phyloP scores from a whole-genome alignment of 345 rosid genomes.

The Dovyalis caffra region DNA sequence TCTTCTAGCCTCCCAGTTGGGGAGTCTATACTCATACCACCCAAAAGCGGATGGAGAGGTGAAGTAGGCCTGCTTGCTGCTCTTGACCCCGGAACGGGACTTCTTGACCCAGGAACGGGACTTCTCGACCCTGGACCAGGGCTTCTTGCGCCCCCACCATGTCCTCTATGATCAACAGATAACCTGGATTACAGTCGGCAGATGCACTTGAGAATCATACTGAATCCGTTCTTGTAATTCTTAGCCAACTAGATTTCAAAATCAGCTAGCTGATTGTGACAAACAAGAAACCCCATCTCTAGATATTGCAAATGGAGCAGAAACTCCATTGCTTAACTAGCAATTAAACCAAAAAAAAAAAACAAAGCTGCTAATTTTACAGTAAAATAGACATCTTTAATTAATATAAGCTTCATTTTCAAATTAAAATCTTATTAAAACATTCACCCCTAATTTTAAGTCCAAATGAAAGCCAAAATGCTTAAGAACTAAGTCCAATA shows the following conservation, averaged over 20 bases:
- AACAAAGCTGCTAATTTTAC: background rate
- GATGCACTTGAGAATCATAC: constrained; percentile 12
- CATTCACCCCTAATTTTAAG: background rate
- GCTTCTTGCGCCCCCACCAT: constrained; percentile 35
- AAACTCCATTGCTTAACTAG: background rate
- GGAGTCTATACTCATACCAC: constrained; percentile 56
- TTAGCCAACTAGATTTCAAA: background rate
- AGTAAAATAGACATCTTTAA: background rate
- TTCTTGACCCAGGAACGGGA: constrained; percentile 29
- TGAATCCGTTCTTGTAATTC: background rate
- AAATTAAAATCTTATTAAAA: background rate
- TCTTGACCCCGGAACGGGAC: constrained; percentile 44
- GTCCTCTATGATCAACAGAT: constrained; percentile 44
- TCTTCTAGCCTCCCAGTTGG: constrained; percentile 59
- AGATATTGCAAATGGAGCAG: background rate
- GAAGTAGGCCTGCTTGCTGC: constrained; percentile 71
- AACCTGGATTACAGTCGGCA: constrained; percentile 20
- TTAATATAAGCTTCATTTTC: background rate
- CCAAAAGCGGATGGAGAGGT: constrained; percentile 60
- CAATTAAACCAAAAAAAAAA: background rate
- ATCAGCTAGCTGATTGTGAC: background rate
- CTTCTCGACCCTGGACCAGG: constrained; percentile 28
- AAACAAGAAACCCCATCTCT: background rate
- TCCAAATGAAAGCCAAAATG: background rate
- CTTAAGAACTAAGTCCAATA: background rate